Evolutionary conservation across 352 stramenopile species (phyloP), one percentile per base, ranked within the genome.

Genomic region (Phytopythium kandeliae): DNA sequence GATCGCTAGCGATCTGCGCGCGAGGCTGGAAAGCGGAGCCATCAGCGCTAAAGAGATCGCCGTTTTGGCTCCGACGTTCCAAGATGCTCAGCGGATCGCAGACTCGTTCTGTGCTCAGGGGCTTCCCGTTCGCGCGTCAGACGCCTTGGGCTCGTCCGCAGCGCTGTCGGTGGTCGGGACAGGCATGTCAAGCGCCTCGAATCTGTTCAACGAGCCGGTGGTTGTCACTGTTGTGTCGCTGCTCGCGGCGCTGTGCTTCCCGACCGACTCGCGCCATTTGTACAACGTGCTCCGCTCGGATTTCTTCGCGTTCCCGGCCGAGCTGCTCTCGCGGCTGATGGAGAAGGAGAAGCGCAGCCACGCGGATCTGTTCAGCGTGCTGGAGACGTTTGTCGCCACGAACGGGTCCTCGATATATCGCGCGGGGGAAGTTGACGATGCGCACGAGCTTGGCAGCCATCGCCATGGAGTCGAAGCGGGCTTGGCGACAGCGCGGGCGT

Each of bases 231-330:
- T 92, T 15, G 86, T 78, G 37, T 89, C 81, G 34, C 54, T 92
- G 26, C 56, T 92, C 22, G 77, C 83, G 30, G 74, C 75, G 12
- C 67, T 92, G 11, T 77, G 66, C 51, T 83, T 60, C 35, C 78
- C 81, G 1, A 87, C 66, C 35, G 78, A 92, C 46, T 85, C 81
- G 11, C 74, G 74, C 11, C 73, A 89, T 44, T 48, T 92, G 11
- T 92, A 92, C 63, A 89, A 89, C 38, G 66, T 92, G 8, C 58
- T 92, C 21, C 76, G 81, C 3, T 92, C 81, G 13, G 65, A 76
- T 11, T 83, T 63, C 43, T 72, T 89, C 45, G 55, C 45, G 19
- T 76, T 92, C n/a, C 67, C 81, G 16, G 52, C 75, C 3, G 55
- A 74, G 22, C 38, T 87, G 11, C 51, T 92, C 2, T 88, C 78